Base-by-base conservation (phyloP, 164 flowering plant genomes). In the Pachysandra terminalis region DNA sequence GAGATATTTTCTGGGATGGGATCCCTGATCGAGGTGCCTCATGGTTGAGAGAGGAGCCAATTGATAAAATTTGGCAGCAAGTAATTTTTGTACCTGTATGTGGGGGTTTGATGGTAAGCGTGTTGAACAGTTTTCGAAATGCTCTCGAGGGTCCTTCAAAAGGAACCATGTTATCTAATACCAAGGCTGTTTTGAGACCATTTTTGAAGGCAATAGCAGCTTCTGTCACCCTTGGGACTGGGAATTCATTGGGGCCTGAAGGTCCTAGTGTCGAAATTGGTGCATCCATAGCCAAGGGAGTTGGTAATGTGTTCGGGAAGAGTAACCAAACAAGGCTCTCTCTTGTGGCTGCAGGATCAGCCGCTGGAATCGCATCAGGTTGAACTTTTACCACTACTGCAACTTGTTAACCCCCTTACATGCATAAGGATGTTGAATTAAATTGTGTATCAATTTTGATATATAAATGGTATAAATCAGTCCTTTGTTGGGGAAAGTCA, bases 261-360 rank as follows among this genome's bases (percentile, higher is more conserved):
- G 98, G 98, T 75, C 98, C 97, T 22, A 90, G 97, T 74, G 97
- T 94, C 15, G 98, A 94, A 69, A 94, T 94, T 51, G 97, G 98
- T 55, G 68, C 91, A 41, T 90, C 97, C 61, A 77, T 94, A 23
- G 97, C 85, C 37, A 88, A 86, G 79, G 96, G 93, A 13, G 66
- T 90, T 48, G 83, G 82, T 67, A 19, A 68, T 71, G 32, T 87
- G 51, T 79, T 83, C 55, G 82, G 78, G 23, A 82, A 55, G 49
- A 77, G 73, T 61, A 73, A 79, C 41, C 59, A 71, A 65, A 78
- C 76, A 73, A 87, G 78, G 77, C 78, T 86, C 35, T 86, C 97
- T 49, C 86, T 94, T 56, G 71, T 84, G 71, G 97, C 98, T 76
- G 88, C 98, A 2, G 98, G 98, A 69, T 90, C 98, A 23, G 97